Percentiles rank a stretch among this genome's conserved stretches.
Evolutionary conservation across 768 basidiomycete genomes (phyloP).

Genomic region (Pholiota microspora): DNA sequence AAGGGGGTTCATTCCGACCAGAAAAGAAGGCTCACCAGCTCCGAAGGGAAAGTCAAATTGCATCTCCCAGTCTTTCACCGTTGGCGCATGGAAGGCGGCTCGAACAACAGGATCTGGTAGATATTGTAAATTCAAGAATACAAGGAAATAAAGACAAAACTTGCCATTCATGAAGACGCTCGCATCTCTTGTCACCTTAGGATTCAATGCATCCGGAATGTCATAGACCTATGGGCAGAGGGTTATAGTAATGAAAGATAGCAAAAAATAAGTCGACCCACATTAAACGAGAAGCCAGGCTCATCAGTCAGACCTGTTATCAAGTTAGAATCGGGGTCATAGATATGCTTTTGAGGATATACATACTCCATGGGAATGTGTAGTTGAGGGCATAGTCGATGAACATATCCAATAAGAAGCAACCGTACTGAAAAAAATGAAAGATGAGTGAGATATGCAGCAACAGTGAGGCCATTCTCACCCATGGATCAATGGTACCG

Average conservation of each 20-base stretch:
- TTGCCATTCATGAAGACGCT: slow-evolving; percentile 64
- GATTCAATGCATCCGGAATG: slow-evolving; percentile 53
- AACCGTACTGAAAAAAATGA: slow-evolving; percentile 52
- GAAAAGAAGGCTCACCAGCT: slow-evolving; percentile 21
- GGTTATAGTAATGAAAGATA: not conserved
- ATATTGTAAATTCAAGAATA: not conserved
- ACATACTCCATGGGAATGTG: slow-evolving; percentile 62
- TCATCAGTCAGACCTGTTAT: slow-evolving; percentile 24
- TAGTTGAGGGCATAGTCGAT: slow-evolving; percentile 73
- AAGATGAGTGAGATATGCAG: not conserved
- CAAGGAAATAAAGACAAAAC: not conserved
- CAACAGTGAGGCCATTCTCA: slow-evolving; percentile 19
- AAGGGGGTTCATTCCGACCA: not conserved
- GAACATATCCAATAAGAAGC: slow-evolving; percentile 61
- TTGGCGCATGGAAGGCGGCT: slow-evolving; percentile 67
- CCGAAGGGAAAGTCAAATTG: slow-evolving; percentile 36
- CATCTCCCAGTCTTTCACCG: slow-evolving; percentile 46
- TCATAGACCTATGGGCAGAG: slow-evolving; percentile 41
- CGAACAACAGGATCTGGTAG: slow-evolving; percentile 49
- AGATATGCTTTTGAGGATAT: not conserved
- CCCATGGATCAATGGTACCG: slow-evolving; percentile 57
- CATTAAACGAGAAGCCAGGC: slow-evolving; percentile 39
- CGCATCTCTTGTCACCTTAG: slow-evolving; percentile 48
- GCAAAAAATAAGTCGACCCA: slow-evolving; percentile 12
- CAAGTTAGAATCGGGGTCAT: not conserved